These are phyloP conservation scores for Candida loeiensis DNA, from an alignment of 805 yeast genomes.

Conservation along the genomic window DNA sequence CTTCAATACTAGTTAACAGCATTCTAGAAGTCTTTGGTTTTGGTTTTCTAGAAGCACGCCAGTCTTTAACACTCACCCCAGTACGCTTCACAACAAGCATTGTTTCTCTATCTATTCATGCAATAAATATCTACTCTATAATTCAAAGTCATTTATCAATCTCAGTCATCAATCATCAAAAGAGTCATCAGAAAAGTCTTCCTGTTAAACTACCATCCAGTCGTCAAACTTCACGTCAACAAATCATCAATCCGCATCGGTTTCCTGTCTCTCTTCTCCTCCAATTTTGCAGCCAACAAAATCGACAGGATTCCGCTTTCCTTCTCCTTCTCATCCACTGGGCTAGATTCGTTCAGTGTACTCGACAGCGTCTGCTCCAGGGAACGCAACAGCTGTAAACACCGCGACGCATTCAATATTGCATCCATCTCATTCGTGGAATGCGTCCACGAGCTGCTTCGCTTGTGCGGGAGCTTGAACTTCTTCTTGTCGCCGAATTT, in stretches of 20 bases:
- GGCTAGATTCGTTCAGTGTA: slow-evolving; percentile 2
- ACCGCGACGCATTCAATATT: slow-evolving; percentile 34
- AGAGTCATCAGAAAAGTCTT: too few relatives aligned
- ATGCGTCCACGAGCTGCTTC: slow-evolving; percentile 2
- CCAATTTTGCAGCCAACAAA: slow-evolving; percentile 26
- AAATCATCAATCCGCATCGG: slow-evolving; percentile 33
- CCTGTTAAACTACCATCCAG: too few relatives aligned
- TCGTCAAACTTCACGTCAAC: slow-evolving; percentile 14
- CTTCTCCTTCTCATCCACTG: neutral
- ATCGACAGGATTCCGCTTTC: slow-evolving; percentile 28
- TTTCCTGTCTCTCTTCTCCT: slow-evolving; percentile 10
- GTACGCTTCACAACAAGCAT: too few relatives aligned
- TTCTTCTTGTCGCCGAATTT: neutral
- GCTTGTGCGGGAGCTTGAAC: slow-evolving; percentile 1
- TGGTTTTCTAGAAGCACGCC: too few relatives aligned
- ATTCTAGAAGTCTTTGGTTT: too few relatives aligned
- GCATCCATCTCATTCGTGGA: slow-evolving; percentile 22
- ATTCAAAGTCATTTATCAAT: too few relatives aligned
- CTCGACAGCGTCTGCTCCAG: slow-evolving; percentile 12
- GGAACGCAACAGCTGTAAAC: slow-evolving; percentile 29
- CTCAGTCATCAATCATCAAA: too few relatives aligned
- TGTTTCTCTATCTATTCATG: too few relatives aligned
- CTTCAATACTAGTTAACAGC: too few relatives aligned
- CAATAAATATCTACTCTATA: too few relatives aligned
- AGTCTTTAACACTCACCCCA: too few relatives aligned